A percentile compares a stretch with the other conserved stretches of the same genome.
Conservation (phyloP, 2,329 filamentous ascomycete genomes). For the Epichloe festucae region DNA sequence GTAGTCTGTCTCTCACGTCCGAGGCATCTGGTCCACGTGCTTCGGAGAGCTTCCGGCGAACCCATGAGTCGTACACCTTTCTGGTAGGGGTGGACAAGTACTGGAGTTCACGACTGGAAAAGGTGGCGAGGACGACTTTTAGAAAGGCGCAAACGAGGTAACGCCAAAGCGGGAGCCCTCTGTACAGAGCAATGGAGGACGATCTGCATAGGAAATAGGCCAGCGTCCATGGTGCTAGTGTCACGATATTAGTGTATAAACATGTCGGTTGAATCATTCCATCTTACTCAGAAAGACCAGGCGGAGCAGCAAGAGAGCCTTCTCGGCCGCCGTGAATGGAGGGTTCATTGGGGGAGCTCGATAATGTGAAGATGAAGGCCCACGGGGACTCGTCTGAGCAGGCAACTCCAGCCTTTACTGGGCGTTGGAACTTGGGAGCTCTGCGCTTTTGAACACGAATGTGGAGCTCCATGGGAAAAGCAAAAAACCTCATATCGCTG, state of each 20-base stretch:
- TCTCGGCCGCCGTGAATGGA: not conserved
- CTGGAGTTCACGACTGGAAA: constrained; percentile 5
- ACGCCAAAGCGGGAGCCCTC: not conserved
- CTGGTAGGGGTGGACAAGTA: constrained; percentile 4
- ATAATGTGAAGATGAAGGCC: too few relatives aligned
- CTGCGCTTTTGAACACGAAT: not conserved
- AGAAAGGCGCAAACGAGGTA: constrained; percentile 3
- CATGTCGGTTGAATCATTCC: too few relatives aligned
- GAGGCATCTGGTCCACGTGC: not conserved
- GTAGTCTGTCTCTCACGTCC: not conserved
- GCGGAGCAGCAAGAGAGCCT: not conserved
- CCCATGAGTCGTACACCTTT: constrained; percentile 3
- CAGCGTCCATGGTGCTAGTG: not conserved
- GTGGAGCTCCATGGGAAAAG: not conserved
- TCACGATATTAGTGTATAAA: not conserved
- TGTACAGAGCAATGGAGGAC: not conserved
- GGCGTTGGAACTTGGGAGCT: not conserved
- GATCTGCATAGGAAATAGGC: not conserved
- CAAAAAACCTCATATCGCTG: too few relatives aligned
- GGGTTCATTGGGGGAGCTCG: not conserved
- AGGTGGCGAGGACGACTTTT: constrained; percentile 1
- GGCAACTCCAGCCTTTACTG: not conserved
- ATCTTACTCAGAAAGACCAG: not conserved
- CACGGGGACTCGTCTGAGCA: not conserved
- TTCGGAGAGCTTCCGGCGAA: not conserved